Base-by-base conservation (phyloP, 306 rosid species). In the Abrus precatorius region DNA sequence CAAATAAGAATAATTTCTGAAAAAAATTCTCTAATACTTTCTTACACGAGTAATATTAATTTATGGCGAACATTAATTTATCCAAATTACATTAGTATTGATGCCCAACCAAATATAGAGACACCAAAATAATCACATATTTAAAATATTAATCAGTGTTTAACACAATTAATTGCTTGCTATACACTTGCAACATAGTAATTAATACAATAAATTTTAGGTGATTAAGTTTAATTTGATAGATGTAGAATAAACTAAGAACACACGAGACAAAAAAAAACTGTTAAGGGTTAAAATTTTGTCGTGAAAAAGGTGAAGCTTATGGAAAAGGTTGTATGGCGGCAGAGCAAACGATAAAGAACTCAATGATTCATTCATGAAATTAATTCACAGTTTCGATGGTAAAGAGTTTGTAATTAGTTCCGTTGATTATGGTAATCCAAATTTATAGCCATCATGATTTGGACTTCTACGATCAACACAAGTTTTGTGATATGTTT, bases 381-480 rank as follows among this genome's bases (percentile, higher is more conserved):
- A 72, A 72, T 50, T 62, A 61, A 61, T 50, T 48, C n/a, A 72
- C 47, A 56, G 27, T 78, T 66, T 69, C 30, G 65, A 80, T 36
- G 3, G 13, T 32, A 64, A 65, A 68, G 54, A 30, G 57, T 72
- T 44, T 2, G 9, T 67, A 34, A 55, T 79, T 32, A 53, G 52
- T 41, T 72, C 75, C 84, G 60, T 43, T 80, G 72, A 80, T 80
- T 73, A 53, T 63, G 84, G 69, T 43, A 73, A 54, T 48, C 78
- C 72, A n/a, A 70, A 47, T 79, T 56, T 32, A 1, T 48, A 47
- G 71, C 53, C 43, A 70, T 79, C 2, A 69, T 79, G 52, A 59
- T 59, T 69, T 40, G 2, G 74, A 67, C 82, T 78, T 54, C 33
- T 68, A 4, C 14, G 4, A 64, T 64, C 73, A 30, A 5, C 45